Evolutionary conservation across 2,329 filamentous ascomycete species (phyloP).

Genomic region (Fusarium mexicanum): DNA sequence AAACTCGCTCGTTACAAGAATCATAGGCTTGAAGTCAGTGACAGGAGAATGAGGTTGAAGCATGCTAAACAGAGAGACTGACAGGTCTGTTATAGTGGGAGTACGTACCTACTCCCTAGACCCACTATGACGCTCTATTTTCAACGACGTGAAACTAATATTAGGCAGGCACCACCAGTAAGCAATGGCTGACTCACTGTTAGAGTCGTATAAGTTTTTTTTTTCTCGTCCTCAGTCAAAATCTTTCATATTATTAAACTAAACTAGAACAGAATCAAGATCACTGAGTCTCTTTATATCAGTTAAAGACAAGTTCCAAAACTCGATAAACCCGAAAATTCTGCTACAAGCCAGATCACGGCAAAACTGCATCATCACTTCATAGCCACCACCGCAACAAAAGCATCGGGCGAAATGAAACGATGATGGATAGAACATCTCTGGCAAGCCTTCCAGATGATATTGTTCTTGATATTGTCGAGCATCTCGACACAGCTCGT

Average conservation of each 20-base stretch:
- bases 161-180: background rate
- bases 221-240: background rate
- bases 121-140: slow-evolving; percentile 18
- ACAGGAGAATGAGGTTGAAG: background rate
- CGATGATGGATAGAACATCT: slow-evolving; percentile 42
- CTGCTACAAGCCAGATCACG: background rate
- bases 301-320: background rate
- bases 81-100: background rate
- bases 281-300: background rate
- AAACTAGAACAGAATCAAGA: background rate
- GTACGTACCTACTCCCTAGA: background rate
- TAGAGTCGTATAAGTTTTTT: background rate
- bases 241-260: background rate
- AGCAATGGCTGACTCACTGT: slow-evolving; percentile 7
- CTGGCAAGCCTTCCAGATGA: slow-evolving; percentile 60
- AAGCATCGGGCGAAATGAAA: slow-evolving; percentile 16
- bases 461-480: slow-evolving; percentile 59
- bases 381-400: background rate
- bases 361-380: slow-evolving; percentile 16
- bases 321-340: background rate
- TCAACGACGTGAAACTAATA: background rate
- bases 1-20: background rate
- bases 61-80: background rate
- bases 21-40: background rate
- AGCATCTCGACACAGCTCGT: slow-evolving; percentile 58